Evolutionary conservation across 176 grass and related monocot genomes (phyloP).

Genomic region (Neostapfia colusana): DNA sequence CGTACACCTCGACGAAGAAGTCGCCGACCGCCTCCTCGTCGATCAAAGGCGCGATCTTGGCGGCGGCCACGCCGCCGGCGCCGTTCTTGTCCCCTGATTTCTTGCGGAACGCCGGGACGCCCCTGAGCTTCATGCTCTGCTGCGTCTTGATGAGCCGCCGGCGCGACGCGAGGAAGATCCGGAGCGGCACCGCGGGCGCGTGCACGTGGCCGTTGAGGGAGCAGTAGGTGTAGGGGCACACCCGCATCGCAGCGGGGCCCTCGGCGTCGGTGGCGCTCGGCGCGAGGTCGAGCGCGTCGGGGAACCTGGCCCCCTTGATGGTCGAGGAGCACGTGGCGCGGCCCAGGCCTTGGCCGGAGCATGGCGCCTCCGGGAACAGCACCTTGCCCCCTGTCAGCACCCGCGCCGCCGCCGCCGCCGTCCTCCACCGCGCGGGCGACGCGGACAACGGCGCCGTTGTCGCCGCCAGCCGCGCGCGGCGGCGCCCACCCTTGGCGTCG

Average conservation of each 20-base stretch:
- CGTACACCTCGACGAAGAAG: conserved; percentile 86
- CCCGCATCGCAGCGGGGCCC: conserved; percentile 55
- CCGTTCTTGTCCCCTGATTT: conserved; percentile 24
- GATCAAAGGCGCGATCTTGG: conserved; percentile 53
- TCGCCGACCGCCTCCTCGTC: conserved; percentile 68
- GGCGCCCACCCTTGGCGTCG: conserved; percentile 60
- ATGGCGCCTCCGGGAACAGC: conserved; percentile 45
- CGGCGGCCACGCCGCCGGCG: background rate
- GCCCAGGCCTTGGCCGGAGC: conserved; percentile 19
- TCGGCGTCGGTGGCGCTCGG: conserved; percentile 57
- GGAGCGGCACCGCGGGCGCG: conserved; percentile 63
- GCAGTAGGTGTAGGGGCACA: conserved; percentile 86
- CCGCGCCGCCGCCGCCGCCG: background rate
- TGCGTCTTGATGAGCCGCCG: conserved; percentile 84
- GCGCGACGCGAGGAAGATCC: conserved; percentile 69
- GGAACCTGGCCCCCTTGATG: conserved; percentile 75
- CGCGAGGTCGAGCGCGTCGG: conserved; percentile 57
- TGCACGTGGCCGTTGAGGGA: conserved; percentile 82
- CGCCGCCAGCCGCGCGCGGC: background rate
- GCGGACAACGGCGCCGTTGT: background rate
- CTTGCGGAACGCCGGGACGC: conserved; percentile 64
- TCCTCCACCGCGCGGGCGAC: conserved; percentile 20
- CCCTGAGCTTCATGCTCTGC: conserved; percentile 85
- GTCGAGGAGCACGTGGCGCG: conserved; percentile 82
- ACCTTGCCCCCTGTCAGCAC: conserved; percentile 48